A percentile compares a stretch with the other conserved stretches of the same genome.
phyloP scores from a whole-genome alignment of 2,329 filamentous ascomycete genomes.

The Beauveria medogensis region DNA sequence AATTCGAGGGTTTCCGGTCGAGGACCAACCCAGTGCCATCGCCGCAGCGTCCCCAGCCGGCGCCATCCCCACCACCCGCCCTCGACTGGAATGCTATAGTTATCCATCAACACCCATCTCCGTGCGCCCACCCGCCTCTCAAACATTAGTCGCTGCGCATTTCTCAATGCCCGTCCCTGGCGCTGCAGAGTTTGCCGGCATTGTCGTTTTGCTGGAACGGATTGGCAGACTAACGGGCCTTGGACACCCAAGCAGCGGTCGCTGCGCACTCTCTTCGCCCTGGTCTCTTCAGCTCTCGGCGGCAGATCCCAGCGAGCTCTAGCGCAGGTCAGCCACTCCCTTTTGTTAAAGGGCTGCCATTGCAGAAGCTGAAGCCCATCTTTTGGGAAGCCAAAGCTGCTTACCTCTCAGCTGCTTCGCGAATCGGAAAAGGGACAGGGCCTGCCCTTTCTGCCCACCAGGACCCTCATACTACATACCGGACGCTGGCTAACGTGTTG shows the following conservation, averaged over 20 bases:
- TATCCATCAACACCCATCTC: neutral
- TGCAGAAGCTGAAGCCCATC: no score
- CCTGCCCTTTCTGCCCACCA: neutral
- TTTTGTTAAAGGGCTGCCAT: no score
- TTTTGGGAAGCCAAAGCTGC: no score
- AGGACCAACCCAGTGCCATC: no score
- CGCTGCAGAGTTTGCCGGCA: neutral
- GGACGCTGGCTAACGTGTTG: neutral
- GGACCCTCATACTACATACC: neutral
- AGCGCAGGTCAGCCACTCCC: no score
- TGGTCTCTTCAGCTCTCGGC: neutral
- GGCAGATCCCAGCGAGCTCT: no score
- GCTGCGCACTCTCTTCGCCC: neutral
- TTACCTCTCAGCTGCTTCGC: neutral
- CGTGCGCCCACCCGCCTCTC: neutral
- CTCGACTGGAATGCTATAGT: neutral
- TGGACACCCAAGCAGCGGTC: no score
- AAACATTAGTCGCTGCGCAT: neutral
- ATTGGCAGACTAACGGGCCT: neutral
- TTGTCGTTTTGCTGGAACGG: conserved; percentile 1
- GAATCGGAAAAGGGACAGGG: neutral
- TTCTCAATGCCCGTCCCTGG: neutral
- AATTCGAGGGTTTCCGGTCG: no score
- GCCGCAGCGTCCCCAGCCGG: neutral
- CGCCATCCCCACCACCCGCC: neutral